These are phyloP conservation scores for Zygotorulaspora sp. DNA, from an alignment of 805 yeast species.

Conservation along the genomic window DNA sequence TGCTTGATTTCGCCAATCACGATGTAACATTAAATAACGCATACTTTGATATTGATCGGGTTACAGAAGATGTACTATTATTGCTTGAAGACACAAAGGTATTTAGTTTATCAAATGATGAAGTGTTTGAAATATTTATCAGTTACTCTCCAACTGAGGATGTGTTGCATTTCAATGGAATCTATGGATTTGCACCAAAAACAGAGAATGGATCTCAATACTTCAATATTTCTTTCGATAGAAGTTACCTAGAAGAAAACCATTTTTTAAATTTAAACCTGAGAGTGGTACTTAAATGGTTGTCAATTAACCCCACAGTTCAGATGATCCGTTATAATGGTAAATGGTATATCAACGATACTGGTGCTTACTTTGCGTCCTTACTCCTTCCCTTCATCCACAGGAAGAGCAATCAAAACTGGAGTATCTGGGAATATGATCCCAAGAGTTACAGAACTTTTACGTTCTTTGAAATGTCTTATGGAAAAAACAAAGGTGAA, in stretches of 20 bases:
- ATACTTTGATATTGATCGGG: slow-evolving; percentile 54
- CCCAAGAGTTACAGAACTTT: slow-evolving; percentile 9
- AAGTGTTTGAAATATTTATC: slow-evolving; percentile 40
- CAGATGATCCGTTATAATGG: slow-evolving; percentile 36
- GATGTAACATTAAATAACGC: slow-evolving; percentile 44
- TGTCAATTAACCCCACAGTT: slow-evolving; percentile 39
- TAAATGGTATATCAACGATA: slow-evolving; percentile 20
- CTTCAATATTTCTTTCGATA: slow-evolving; percentile 20
- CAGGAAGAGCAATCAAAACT: slow-evolving; percentile 1
- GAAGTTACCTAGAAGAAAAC: slow-evolving; percentile 11
- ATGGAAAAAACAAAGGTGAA: background rate
- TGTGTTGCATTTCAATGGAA: slow-evolving; percentile 36
- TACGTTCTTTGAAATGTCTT: slow-evolving; percentile 7
- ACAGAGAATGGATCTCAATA: slow-evolving; percentile 12
- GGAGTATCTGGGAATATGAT: slow-evolving; percentile 16
- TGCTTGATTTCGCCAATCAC: slow-evolving; percentile 67
- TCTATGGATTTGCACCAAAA: slow-evolving; percentile 47
- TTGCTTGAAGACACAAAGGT: slow-evolving; percentile 24
- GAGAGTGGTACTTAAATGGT: slow-evolving; percentile 34
- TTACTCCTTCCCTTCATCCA: slow-evolving; percentile 22
- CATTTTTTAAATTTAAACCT: slow-evolving; percentile 12
- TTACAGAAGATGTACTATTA: slow-evolving; percentile 42
- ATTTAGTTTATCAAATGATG: background rate
- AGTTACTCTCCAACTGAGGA: slow-evolving; percentile 45
- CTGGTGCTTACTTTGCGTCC: slow-evolving; percentile 10